These are phyloP conservation scores for Eragrostis nindensis DNA, from an alignment of 176 grass and related monocot species.

Conservation along the genomic window DNA sequence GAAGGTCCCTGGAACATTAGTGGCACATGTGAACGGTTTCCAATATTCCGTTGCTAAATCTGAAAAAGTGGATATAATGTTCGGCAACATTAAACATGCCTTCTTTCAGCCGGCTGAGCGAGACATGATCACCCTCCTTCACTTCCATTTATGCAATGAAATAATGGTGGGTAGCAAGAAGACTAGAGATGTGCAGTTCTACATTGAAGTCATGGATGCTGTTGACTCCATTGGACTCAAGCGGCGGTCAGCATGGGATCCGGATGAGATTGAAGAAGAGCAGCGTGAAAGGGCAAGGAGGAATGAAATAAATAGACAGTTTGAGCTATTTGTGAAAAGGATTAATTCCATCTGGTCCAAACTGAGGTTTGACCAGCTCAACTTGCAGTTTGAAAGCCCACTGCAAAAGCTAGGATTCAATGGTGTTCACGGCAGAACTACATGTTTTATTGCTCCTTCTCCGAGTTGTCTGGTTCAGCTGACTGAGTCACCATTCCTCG, in stretches of 20 bases:
- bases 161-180: slow-evolving; percentile 97
- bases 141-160: slow-evolving; percentile 87
- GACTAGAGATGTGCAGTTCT: slow-evolving; percentile 94
- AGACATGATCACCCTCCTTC: slow-evolving; percentile 88
- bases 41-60: slow-evolving; percentile 69
- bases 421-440: slow-evolving; percentile 75
- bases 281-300: slow-evolving; percentile 80
- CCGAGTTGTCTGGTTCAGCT: slow-evolving; percentile 84
- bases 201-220: slow-evolving; percentile 96
- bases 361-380: slow-evolving; percentile 61
- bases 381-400: slow-evolving; percentile 77
- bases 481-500: slow-evolving; percentile 69
- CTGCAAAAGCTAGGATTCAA: slow-evolving; percentile 79
- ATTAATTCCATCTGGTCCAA: slow-evolving; percentile 71
- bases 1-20: slow-evolving; percentile 71
- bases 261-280: slow-evolving; percentile 95
- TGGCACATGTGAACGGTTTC: slow-evolving; percentile 88
- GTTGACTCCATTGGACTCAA: slow-evolving; percentile 63
- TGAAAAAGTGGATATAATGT: slow-evolving; percentile 91
- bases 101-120: slow-evolving; percentile 91
- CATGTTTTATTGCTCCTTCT: slow-evolving; percentile 79
- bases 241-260: slow-evolving; percentile 70
- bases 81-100: slow-evolving; percentile 85
- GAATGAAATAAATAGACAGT: slow-evolving; percentile 79
- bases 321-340: slow-evolving; percentile 82